Evolutionary conservation across 768 basidiomycete species (phyloP), one percentile per base, ranked within the genome.

Genomic region (Rickenella mellea): DNA sequence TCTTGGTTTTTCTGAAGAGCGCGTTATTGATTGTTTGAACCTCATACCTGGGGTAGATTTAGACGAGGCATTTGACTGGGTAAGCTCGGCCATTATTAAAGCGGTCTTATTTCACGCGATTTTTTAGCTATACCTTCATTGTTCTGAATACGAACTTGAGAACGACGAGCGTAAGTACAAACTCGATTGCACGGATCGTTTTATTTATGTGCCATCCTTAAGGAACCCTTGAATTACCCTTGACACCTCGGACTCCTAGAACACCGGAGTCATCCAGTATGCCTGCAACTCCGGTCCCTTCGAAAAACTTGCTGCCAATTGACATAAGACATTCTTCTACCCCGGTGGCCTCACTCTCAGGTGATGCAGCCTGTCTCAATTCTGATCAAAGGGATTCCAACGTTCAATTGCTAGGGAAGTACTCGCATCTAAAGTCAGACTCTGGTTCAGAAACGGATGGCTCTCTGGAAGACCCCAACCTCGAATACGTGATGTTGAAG

Each of bases 31-130:
- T 51, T 96, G 90, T 56, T 60, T 98, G 33, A 61, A 65, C 39
- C 59, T 69, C 5, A 76, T 89, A 21, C 59, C 66, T 21, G 74
- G 80, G 10, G 62, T 83, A 25, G 86, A 87, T 20, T 63, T 90
- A n/a, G 93, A 97, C 12, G 84, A 90, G 40, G 90, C 87, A 8
- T 73, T 85, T 41, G 83, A 92, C 55, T 97, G 94, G 94, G 90
- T 94, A 49, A 43, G 76, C 58, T 15, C 26, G 15, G 21, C 19
- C 39, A 39, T 20, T 12, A 2, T 3, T 42, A 25, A 19, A 41
- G 33, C 17, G 38, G 20, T 21, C 26, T 36, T 14, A n/a, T n/a
- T n/a, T n/a, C n/a, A n/a, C n/a, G n/a, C n/a, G n/a, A n/a, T n/a
- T n/a, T n/a, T 42, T 19, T 44, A 90, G 89, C 67, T 90, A 27